Evolutionary conservation across 2,329 filamentous ascomycete genomes (phyloP).

Genomic region (Fusarium denticulatum): DNA sequence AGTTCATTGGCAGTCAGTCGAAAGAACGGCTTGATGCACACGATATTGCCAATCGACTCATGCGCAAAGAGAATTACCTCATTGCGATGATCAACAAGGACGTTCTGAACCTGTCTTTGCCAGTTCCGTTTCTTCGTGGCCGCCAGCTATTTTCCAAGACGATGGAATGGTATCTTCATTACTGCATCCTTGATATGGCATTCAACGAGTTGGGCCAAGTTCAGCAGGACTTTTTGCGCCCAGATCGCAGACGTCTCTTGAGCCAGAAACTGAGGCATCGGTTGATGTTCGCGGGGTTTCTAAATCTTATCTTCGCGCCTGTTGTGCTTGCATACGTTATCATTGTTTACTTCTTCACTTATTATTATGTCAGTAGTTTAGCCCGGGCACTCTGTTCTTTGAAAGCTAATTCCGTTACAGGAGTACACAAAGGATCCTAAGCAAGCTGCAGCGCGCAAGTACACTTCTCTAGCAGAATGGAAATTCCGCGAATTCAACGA

Average conservation of each 20-base stretch:
- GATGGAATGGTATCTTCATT: constrained; percentile 90
- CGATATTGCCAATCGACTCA: constrained; percentile 95
- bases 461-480: constrained; percentile 95
- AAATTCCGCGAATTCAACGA: constrained; percentile 99
- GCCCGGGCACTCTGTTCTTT: too few species aligned
- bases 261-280: constrained; percentile 81
- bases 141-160: constrained; percentile 88
- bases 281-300: constrained; percentile 83
- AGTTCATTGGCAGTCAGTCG: constrained; percentile 81
- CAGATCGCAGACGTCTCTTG: constrained; percentile 80
- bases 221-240: constrained; percentile 84
- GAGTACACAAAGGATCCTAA: constrained; percentile 96
- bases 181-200: constrained; percentile 91
- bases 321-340: constrained; percentile 88
- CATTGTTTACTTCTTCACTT: constrained; percentile 91
- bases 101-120: constrained; percentile 85
- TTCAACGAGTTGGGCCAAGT: constrained; percentile 92
- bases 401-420: constrained; percentile 52
- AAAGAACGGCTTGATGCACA: constrained; percentile 96
- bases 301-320: constrained; percentile 87
- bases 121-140: constrained; percentile 82
- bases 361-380: constrained; percentile 77
- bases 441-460: constrained; percentile 82
- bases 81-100: constrained; percentile 99
- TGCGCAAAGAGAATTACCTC: constrained; percentile 96